phyloP scores from a whole-genome alignment of 2,329 filamentous ascomycete genomes.

The Cordyceps cateniannulata region DNA sequence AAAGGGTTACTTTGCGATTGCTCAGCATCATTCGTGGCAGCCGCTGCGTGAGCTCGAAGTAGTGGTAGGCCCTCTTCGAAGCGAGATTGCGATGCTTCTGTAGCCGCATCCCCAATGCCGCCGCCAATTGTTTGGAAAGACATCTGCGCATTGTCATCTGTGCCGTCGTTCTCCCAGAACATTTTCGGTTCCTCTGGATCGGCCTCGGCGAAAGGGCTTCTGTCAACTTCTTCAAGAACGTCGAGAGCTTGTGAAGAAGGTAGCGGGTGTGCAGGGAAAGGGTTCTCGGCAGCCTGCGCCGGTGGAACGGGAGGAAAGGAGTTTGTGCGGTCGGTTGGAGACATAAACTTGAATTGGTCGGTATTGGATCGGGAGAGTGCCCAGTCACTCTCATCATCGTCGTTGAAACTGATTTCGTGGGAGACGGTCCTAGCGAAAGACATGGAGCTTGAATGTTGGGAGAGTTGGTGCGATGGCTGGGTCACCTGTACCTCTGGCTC shows the following conservation, averaged over 20 bases:
- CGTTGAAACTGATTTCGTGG: slow-evolving; percentile 53
- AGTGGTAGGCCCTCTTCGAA: slow-evolving; percentile 67
- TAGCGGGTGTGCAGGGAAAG: slow-evolving; percentile 32
- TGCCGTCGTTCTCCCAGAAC: slow-evolving; percentile 8
- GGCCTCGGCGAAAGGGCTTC: slow-evolving; percentile 37
- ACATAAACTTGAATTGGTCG: slow-evolving; percentile 56
- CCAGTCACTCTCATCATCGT: slow-evolving; percentile 56
- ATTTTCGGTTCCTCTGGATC: slow-evolving; percentile 22
- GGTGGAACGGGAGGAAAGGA: slow-evolving; percentile 55
- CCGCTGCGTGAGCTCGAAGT: slow-evolving; percentile 32
- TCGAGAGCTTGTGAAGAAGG: slow-evolving; percentile 46
- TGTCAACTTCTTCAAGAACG: slow-evolving; percentile 47
- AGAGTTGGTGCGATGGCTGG: slow-evolving; percentile 13
- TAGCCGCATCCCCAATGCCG: slow-evolving; percentile 33
- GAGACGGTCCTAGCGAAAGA: slow-evolving; percentile 61
- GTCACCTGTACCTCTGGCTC: background rate
- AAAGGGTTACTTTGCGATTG: background rate
- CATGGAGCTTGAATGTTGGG: slow-evolving; percentile 53
- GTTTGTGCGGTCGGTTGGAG: slow-evolving; percentile 51
- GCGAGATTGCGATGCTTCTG: slow-evolving; percentile 47
- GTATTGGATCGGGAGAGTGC: slow-evolving; percentile 43
- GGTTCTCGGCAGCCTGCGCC: slow-evolving; percentile 21
- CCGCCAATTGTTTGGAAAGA: slow-evolving; percentile 34
- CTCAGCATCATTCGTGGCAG: background rate
- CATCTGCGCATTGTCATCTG: background rate